These are phyloP conservation scores for Clathrus columnatus DNA, from an alignment of 768 basidiomycete species.

Conservation along the genomic window DNA sequence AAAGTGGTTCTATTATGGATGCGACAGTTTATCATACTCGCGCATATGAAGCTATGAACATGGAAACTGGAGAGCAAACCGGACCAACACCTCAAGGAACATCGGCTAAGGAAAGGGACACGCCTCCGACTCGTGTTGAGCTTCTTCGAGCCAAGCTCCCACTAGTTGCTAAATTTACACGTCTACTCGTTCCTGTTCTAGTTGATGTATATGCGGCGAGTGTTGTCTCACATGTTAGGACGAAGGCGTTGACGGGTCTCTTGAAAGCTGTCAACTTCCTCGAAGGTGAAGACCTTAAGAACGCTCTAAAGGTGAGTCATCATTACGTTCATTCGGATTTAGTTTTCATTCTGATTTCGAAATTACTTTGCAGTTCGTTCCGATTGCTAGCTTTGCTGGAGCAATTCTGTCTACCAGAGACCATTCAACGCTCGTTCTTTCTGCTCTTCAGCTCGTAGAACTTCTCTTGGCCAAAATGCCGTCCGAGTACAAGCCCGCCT, in stretches of 20 bases:
- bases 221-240: constrained; percentile 77
- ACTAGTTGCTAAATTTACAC: constrained; percentile 81
- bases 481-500: constrained; percentile 75
- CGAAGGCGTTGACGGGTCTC: constrained; percentile 81
- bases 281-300: constrained; percentile 63
- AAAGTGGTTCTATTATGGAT: constrained; percentile 11
- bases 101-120: constrained; percentile 27
- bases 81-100: constrained; percentile 28
- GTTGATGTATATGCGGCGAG: constrained; percentile 99
- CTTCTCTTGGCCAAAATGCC: constrained; percentile 80
- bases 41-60: constrained; percentile 9
- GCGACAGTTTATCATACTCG: constrained; percentile 6
- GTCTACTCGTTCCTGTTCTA: constrained; percentile 83
- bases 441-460: constrained; percentile 89
- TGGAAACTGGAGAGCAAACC: constrained; percentile 25
- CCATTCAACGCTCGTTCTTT: constrained; percentile 76
- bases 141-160: constrained; percentile 63
- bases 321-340: constrained; percentile 1
- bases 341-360: constrained; percentile 7
- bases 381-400: constrained; percentile 90
- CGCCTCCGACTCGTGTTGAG: constrained; percentile 53
- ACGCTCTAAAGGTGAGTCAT: constrained; percentile 63
- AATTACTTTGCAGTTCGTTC: constrained; percentile 57
- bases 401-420: constrained; percentile 91
- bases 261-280: constrained; percentile 89